Conservation (phyloP, 2,329 filamentous ascomycete species). For the Reticulascus tulasneorum region DNA sequence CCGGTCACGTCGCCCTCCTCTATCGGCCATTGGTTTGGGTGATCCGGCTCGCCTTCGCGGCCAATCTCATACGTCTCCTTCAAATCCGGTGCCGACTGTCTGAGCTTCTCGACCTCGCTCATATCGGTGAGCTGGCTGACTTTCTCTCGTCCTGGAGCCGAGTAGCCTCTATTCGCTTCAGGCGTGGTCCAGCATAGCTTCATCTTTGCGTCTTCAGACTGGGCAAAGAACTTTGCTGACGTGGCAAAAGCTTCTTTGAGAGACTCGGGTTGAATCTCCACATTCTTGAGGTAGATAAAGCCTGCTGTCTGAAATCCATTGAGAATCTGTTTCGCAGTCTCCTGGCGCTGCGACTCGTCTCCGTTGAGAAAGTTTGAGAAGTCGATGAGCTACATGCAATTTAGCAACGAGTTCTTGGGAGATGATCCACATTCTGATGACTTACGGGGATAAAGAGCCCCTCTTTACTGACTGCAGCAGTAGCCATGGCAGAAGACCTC, state of each 20-base stretch:
- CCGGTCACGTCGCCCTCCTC: constrained; percentile 45
- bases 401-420: constrained; percentile 7
- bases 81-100: constrained; percentile 56
- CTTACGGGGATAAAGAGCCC: constrained; percentile 53
- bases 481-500: too few species aligned
- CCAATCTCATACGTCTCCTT: constrained; percentile 66
- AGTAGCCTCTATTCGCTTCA: constrained; percentile 71
- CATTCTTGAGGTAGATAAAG: constrained; percentile 84
- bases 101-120: constrained; percentile 53
- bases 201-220: constrained; percentile 60
- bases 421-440: constrained; percentile 20
- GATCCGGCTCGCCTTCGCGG: constrained; percentile 51
- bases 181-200: constrained; percentile 67
- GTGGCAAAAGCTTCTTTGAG: constrained; percentile 60
- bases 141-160: constrained; percentile 67
- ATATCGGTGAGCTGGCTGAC: constrained; percentile 53
- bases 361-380: constrained; percentile 70
- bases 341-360: constrained; percentile 52
- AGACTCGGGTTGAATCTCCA: constrained; percentile 60
- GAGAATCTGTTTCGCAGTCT: constrained; percentile 69
- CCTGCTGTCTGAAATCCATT: constrained; percentile 79
- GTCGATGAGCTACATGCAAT: constrained; percentile 62
- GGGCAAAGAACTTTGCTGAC: constrained; percentile 68
- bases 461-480: constrained; percentile 45
- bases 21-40: constrained; percentile 74